Percentiles rank a stretch among this genome's conserved stretches.
phyloP scores from a whole-genome alignment of 331 rosid genomes.

The Pyrus hybrid region DNA sequence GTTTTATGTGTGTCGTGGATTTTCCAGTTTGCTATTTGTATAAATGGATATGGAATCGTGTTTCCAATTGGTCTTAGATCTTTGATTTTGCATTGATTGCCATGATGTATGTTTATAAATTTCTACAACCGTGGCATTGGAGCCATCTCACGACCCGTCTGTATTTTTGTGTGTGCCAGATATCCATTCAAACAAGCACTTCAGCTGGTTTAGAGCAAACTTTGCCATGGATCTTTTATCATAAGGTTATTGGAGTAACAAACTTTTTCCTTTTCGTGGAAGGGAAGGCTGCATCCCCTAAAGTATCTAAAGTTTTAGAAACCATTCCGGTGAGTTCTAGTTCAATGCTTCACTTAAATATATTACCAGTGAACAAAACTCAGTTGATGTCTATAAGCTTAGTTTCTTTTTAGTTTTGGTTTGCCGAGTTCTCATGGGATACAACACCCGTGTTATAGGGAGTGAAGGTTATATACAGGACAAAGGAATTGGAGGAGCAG shows the following conservation, averaged over 20 bases:
- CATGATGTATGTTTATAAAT: background rate
- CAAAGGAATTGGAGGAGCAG: conserved; percentile 80
- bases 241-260: conserved; percentile 88
- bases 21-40: background rate
- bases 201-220: conserved; percentile 87
- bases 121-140: background rate
- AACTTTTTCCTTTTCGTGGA: conserved; percentile 80
- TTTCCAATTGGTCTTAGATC: background rate
- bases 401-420: background rate
- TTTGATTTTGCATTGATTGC: background rate
- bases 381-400: background rate
- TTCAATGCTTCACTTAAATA: background rate
- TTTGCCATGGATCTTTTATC: conserved; percentile 92
- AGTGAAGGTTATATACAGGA: conserved; percentile 75
- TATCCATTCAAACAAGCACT: conserved; percentile 81
- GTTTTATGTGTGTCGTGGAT: background rate
- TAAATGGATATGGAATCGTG: background rate
- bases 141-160: conserved; percentile 6
- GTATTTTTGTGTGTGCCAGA: conserved; percentile 26
- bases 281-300: conserved; percentile 83
- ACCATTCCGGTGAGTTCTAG: conserved; percentile 72
- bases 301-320: conserved; percentile 70
- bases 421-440: conserved; percentile 12
- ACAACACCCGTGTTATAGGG: conserved; percentile 41
- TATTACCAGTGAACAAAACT: background rate